A percentile compares a stretch with the other conserved stretches of the same genome.
phyloP scores from a whole-genome alignment of 1,284 basidiomycete genomes.

The Leccinum subfulvum region DNA sequence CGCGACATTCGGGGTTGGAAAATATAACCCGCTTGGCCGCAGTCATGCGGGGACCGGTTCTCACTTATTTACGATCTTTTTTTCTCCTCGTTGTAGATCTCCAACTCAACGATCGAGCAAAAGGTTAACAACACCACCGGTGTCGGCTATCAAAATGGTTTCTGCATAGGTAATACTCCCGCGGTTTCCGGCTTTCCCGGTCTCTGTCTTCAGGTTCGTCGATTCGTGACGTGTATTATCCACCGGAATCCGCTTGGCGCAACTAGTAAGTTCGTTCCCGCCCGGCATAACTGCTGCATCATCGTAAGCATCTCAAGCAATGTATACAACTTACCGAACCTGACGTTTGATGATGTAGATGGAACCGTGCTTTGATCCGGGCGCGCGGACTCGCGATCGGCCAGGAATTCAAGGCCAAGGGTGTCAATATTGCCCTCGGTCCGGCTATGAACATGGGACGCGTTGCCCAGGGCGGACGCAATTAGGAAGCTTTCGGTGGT shows the following conservation, averaged over 20 bases:
- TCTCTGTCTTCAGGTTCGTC: constrained; percentile 32
- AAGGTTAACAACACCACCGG: constrained; percentile 44
- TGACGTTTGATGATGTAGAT: constrained; percentile 15
- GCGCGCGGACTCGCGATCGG: constrained; percentile 70
- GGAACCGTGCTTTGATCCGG: constrained; percentile 45
- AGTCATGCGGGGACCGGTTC: too few species aligned
- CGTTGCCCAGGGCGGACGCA: constrained; percentile 53
- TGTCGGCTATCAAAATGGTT: constrained; percentile 38
- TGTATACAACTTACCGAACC: background rate
- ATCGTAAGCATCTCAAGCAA: constrained; percentile 39
- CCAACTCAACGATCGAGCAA: constrained; percentile 38
- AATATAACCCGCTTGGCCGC: too few species aligned
- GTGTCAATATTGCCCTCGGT: constrained; percentile 62
- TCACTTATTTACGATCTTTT: background rate
- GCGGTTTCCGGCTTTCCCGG: constrained; percentile 29
- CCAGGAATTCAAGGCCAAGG: constrained; percentile 72
- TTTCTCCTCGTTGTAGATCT: constrained; percentile 25
- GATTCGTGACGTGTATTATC: constrained; percentile 21
- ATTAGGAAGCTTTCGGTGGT: constrained; percentile 70
- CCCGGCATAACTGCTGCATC: constrained; percentile 54
- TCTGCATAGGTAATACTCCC: constrained; percentile 45
- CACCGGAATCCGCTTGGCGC: constrained; percentile 41
- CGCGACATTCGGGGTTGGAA: constrained; percentile 33
- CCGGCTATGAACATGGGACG: constrained; percentile 57
- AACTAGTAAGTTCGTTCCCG: constrained; percentile 47